phyloP scores from a whole-genome alignment of 2,329 filamentous ascomycete species.

The Coniochaeta prunicola region DNA sequence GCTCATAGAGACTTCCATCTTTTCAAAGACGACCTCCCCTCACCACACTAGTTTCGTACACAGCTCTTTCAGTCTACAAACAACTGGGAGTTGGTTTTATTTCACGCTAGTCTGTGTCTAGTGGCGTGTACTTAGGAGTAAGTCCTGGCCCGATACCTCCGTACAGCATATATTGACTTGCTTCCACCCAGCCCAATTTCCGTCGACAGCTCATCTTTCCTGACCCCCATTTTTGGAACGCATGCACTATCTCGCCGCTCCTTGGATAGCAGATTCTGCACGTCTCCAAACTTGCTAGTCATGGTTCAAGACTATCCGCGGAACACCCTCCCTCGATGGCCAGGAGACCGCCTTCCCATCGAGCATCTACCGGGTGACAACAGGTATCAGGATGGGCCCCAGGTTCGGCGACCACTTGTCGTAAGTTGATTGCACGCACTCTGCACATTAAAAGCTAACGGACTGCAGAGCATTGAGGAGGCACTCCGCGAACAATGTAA shows the following conservation, averaged over 20 bases:
- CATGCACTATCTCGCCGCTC: background rate
- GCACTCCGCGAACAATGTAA: slow-evolving; percentile 44
- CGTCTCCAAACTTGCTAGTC: background rate
- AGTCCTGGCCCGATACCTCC: background rate
- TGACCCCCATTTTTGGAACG: background rate
- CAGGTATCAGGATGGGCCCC: slow-evolving; percentile 26
- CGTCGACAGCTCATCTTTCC: background rate
- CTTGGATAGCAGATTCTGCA: background rate
- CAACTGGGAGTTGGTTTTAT: background rate
- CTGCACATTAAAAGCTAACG: slow-evolving; percentile 5
- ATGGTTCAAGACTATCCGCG: slow-evolving; percentile 36
- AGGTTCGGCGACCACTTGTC: slow-evolving; percentile 29
- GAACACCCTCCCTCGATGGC: slow-evolving; percentile 29
- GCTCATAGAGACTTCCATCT: background rate
- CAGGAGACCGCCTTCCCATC: slow-evolving; percentile 20
- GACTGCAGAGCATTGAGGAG: slow-evolving; percentile 34
- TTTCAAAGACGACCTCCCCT: background rate
- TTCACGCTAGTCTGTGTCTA: background rate
- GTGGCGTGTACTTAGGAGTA: background rate
- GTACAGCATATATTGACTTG: background rate
- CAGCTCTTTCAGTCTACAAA: background rate
- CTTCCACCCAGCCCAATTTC: background rate
- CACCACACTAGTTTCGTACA: background rate
- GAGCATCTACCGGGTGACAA: slow-evolving; percentile 20
- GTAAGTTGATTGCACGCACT: slow-evolving; percentile 17